Conservation (phyloP, 2,329 filamentous ascomycete species). For the Fusarium transvaalense region DNA sequence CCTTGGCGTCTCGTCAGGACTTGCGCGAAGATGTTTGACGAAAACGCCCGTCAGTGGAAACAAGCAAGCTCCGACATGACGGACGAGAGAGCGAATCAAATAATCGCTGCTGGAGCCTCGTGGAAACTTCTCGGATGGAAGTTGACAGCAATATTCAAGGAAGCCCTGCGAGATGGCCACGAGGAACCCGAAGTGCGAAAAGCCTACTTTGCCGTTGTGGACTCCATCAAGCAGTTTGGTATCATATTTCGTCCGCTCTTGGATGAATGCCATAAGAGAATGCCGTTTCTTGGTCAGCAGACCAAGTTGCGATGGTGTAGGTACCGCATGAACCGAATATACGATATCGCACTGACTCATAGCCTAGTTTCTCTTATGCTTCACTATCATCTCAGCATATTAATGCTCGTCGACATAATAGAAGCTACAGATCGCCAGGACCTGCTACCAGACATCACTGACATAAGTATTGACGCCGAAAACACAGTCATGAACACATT, state of each 20-base stretch:
- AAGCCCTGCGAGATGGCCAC: conserved; percentile 50
- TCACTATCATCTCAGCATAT: conserved; percentile 52
- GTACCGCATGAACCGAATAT: background rate
- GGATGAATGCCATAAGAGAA: conserved; percentile 49
- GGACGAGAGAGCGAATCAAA: conserved; percentile 51
- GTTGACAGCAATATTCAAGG: conserved; percentile 51
- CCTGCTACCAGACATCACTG: conserved; percentile 42
- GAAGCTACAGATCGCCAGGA: conserved; percentile 49
- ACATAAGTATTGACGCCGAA: conserved; percentile 48
- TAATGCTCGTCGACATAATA: conserved; percentile 50
- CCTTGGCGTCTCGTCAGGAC: conserved; percentile 49
- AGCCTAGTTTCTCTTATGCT: conserved; percentile 50
- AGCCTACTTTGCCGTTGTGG: conserved; percentile 44
- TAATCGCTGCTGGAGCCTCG: conserved; percentile 46
- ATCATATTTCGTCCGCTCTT: conserved; percentile 47
- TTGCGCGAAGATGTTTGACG: conserved; percentile 49
- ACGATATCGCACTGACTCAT: background rate
- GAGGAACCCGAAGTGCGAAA: conserved; percentile 49
- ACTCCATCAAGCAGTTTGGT: conserved; percentile 48
- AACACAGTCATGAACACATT: conserved; percentile 51
- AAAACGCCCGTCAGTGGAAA: conserved; percentile 46
- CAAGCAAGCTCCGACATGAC: conserved; percentile 46
- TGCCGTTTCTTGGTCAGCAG: conserved; percentile 50
- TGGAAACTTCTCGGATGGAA: conserved; percentile 53
- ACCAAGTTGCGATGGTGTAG: conserved; percentile 52